Evolutionary conservation across 805 yeast species (phyloP), one percentile per base, ranked within the genome.

Genomic region (Isabelozyma rhagii): DNA sequence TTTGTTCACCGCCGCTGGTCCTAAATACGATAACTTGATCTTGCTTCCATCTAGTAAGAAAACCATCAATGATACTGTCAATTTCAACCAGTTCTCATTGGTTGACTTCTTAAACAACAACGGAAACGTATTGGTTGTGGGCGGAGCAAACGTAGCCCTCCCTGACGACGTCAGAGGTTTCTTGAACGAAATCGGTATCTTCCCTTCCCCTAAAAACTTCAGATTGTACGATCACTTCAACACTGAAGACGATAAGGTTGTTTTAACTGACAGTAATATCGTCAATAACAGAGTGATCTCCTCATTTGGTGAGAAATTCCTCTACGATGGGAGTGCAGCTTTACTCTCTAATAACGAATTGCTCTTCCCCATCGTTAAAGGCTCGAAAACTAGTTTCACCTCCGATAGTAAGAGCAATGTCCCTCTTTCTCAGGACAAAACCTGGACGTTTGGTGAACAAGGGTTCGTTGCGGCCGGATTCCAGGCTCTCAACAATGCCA

Each of bases 401-500:
- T 58, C 57, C 57, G 72, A 75, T 48, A 81, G 77, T 47, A 78
- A 73, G 14, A 76, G 70, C 14, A 60, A 66, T 27, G 57, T 55
- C 11, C 68, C 72, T n/a, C 67, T 77, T 40, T 77, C 72, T 54
- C 50, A 63, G 9, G 78, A 75, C 9, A 71, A 72, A 17, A 75
- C 83, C 3, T 92, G 97, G 96, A 82, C 88, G 11, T 72, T 83
- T 36, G 97, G 97, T 29, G 74, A 83, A 41, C 96, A 92, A 69
- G 91, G 89, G 4, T 85, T 74, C 64, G 64, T 88, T 47, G 81
- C 84, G 18, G 96, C 82, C 8, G 94, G 84, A 1, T 80, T 89
- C 59, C 99, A 94, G 72, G 85, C 85, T 44, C 75, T 83, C 49
- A 81, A 81, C 62, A 89, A 88, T 61, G 88, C 96, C 1, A 83